A percentile compares a stretch with the other conserved stretches of the same genome.
Evolutionary conservation across 2,329 filamentous ascomycete genomes (phyloP).

Genomic region (Coniochaeta prunicola): DNA sequence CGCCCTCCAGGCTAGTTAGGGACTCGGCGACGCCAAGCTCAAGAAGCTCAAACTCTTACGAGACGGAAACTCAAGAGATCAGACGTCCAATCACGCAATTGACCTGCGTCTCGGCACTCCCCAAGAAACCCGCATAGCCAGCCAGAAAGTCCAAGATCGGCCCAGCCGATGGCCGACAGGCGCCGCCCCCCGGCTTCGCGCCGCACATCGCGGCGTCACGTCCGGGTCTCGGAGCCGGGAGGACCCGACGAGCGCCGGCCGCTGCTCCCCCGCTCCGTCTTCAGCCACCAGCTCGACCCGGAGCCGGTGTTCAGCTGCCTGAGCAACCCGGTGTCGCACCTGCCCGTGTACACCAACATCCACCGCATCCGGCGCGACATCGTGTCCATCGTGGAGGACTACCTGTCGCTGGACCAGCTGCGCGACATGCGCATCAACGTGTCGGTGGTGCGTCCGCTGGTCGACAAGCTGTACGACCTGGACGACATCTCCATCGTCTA

Average conservation of each 20-base stretch:
- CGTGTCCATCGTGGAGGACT: constrained; percentile 54
- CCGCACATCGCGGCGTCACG: not conserved
- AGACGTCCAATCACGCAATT: not conserved
- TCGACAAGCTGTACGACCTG: constrained; percentile 75
- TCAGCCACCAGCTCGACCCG: constrained; percentile 27
- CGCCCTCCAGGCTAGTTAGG: not conserved
- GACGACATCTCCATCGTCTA: constrained; percentile 80
- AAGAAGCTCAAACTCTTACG: not conserved
- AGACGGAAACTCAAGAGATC: not conserved
- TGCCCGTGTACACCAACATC: constrained; percentile 73
- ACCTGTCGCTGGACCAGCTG: constrained; percentile 65
- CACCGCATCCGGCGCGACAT: constrained; percentile 63
- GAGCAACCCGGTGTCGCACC: constrained; percentile 50
- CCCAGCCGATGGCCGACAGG: not conserved
- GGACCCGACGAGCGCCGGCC: constrained; percentile 23
- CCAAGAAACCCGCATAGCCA: no score
- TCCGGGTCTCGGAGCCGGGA: not conserved
- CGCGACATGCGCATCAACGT: constrained; percentile 77
- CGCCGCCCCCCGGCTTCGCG: not conserved
- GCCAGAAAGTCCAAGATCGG: no score
- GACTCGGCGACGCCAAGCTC: not conserved
- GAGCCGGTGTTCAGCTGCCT: constrained; percentile 44
- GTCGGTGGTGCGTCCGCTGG: constrained; percentile 69
- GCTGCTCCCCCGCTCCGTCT: constrained; percentile 26
- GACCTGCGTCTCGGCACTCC: not conserved